These are phyloP conservation scores for Linum trigynum DNA, from an alignment of 345 rosid species.

Conservation along the genomic window DNA sequence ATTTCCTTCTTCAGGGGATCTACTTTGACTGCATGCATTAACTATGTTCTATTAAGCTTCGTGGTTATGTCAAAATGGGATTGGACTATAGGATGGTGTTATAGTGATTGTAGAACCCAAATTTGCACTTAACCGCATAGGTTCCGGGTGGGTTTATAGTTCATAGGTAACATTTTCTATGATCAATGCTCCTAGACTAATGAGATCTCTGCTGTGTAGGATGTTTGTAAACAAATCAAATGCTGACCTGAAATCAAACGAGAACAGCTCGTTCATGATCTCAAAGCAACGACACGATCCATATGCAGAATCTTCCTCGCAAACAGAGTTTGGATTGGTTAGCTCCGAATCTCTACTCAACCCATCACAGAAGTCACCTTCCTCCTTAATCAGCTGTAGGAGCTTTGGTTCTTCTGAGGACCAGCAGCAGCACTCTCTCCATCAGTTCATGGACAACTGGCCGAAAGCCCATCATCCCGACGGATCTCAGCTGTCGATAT, in stretches of 20 bases:
- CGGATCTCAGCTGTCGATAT: conserved; percentile 55
- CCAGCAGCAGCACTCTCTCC: conserved; percentile 31
- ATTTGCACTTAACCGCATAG: too few species aligned
- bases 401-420: conserved; percentile 35
- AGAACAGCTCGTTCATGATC: conserved; percentile 22
- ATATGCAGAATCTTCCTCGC: conserved; percentile 18
- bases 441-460: conserved; percentile 60
- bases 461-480: conserved; percentile 39
- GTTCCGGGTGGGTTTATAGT: too few species aligned
- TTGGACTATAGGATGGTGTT: too few species aligned
- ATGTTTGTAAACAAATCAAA: conserved; percentile 29
- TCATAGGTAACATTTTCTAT: too few species aligned
- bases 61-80: too few species aligned
- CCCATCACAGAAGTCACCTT: conserved; percentile 27
- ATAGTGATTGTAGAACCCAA: too few species aligned
- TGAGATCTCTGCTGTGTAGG: conserved; percentile 20
- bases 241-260: conserved; percentile 28
- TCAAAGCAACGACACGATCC: conserved; percentile 24
- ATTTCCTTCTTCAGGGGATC: too few species aligned
- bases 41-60: too few species aligned
- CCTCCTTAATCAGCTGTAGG: conserved; percentile 25
- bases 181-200: too few species aligned
- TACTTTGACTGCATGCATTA: too few species aligned
- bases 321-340: conserved; percentile 33
- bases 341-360: conserved; percentile 37